Percentiles rank a stretch among this genome's conserved stretches.
phyloP scores from a whole-genome alignment of 805 yeast species.

The Lipomyces spencermartinsiae region DNA sequence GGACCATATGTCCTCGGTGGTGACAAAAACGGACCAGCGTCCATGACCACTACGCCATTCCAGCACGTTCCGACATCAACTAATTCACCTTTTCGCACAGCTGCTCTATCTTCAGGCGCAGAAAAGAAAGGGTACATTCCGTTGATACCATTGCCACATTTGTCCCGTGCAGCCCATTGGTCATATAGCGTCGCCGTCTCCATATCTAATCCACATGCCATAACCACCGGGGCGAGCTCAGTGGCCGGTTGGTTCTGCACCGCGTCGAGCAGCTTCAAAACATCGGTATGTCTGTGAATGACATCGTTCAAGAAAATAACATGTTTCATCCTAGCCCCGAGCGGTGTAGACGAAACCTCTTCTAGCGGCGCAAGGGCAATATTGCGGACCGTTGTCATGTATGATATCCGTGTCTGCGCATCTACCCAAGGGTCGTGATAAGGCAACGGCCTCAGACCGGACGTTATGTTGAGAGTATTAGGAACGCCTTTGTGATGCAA shows the following conservation, averaged over 20 bases:
- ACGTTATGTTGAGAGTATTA: slow-evolving; percentile 22
- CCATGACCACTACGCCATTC: slow-evolving; percentile 34
- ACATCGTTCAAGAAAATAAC: slow-evolving; percentile 33
- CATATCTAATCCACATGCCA: slow-evolving; percentile 32
- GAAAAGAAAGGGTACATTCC: slow-evolving; percentile 29
- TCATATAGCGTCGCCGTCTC: slow-evolving; percentile 33
- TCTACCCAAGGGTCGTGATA: slow-evolving; percentile 30
- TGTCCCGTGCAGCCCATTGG: slow-evolving; percentile 32
- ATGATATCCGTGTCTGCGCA: slow-evolving; percentile 22
- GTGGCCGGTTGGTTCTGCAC: slow-evolving; percentile 4
- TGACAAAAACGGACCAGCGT: slow-evolving; percentile 28
- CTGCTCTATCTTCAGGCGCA: slow-evolving; percentile 10
- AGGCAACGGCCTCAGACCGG: slow-evolving; percentile 29
- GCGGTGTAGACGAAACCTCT: slow-evolving; percentile 13
- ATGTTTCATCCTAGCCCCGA: slow-evolving; percentile 18
- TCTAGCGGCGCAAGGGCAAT: slow-evolving; percentile 26
- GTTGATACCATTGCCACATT: slow-evolving; percentile 23
- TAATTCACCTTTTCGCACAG: slow-evolving; percentile 9
- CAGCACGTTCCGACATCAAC: slow-evolving; percentile 35
- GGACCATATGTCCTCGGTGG: slow-evolving; percentile 18
- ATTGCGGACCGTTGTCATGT: slow-evolving; percentile 34
- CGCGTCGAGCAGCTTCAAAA: slow-evolving; percentile 21
- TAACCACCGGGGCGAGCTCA: slow-evolving; percentile 20
- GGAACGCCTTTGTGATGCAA: slow-evolving; percentile 21
- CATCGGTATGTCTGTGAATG: slow-evolving; percentile 26